phyloP scores from a whole-genome alignment of 169 alveolate genomes.

The Plasmodium fragile region DNA sequence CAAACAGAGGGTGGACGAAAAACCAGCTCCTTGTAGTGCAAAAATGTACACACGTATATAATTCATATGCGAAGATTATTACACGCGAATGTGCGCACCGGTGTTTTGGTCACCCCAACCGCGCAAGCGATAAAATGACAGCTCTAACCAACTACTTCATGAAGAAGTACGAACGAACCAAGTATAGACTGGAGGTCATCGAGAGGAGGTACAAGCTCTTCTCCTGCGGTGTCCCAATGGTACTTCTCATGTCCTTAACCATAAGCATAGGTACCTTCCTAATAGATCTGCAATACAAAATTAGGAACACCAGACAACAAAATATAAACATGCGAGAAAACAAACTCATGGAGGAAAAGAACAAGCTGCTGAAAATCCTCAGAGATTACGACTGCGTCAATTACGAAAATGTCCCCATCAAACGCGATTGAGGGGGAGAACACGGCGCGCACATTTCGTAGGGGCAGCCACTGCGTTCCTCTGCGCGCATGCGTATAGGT shows the following conservation, averaged over 20 bases:
- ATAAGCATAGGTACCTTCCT: constrained; percentile 61
- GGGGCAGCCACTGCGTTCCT: not conserved
- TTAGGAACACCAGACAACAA: constrained; percentile 47
- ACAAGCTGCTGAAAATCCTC: constrained; percentile 56
- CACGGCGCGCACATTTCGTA: not conserved
- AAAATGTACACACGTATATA: not conserved
- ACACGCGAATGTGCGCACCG: not conserved
- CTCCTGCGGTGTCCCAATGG: constrained; percentile 68
- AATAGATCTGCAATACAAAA: constrained; percentile 62
- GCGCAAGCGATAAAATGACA: constrained; percentile 26
- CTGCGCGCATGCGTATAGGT: not conserved
- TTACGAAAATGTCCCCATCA: constrained; percentile 75
- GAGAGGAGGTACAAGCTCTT: constrained; percentile 69
- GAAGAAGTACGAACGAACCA: constrained; percentile 42
- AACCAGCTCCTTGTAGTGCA: not conserved
- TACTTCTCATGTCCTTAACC: constrained; percentile 56
- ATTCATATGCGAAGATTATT: not conserved
- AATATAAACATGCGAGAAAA: constrained; percentile 72
- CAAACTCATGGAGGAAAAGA: constrained; percentile 58
- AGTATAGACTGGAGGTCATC: constrained; percentile 56
- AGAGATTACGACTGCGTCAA: constrained; percentile 61
- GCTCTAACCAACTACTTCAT: constrained; percentile 13
- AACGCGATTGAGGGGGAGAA: constrained; percentile 22
- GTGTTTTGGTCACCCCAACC: not conserved
- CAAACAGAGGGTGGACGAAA: not conserved